phyloP scores from a whole-genome alignment of 164 flowering plant genomes.

The Sedum album region DNA sequence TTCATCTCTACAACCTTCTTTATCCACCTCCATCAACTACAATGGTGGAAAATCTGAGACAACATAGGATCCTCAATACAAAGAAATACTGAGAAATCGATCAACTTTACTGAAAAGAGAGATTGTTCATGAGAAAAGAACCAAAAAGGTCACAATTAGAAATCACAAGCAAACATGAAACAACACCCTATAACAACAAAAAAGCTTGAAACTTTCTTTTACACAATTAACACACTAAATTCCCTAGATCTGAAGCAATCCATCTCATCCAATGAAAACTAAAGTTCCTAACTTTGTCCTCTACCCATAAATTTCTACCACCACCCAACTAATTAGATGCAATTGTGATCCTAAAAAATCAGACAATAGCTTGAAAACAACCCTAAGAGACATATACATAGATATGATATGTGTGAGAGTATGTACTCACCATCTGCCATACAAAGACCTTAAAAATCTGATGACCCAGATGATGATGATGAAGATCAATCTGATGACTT shows the following conservation, averaged over 20 bases:
- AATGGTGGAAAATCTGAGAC: conserved; percentile 13
- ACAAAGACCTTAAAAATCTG: conserved; percentile 2
- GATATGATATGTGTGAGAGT: not conserved
- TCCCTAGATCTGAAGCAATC: conserved; percentile 53
- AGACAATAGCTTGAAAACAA: not conserved
- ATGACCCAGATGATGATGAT: conserved; percentile 3
- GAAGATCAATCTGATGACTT: conserved; percentile 1
- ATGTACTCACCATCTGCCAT: not conserved
- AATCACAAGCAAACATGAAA: conserved; percentile 44
- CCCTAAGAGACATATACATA: not conserved
- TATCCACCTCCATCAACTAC: conserved; percentile 23
- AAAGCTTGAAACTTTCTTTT: conserved; percentile 13
- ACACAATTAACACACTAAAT: conserved; percentile 17
- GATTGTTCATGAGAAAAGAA: conserved; percentile 7
- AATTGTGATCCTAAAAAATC: not conserved
- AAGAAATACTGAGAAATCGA: not conserved
- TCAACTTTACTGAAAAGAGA: conserved; percentile 6
- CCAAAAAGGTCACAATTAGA: conserved; percentile 17
- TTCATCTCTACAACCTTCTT: conserved; percentile 22
- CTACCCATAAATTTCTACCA: not conserved
- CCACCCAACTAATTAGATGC: conserved; percentile 4
- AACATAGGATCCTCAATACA: not conserved
- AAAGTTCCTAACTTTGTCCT: not conserved
- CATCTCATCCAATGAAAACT: conserved; percentile 22
- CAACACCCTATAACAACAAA: conserved; percentile 16